These are phyloP conservation scores for Metschnikowia sp. DNA, from an alignment of 805 yeast genomes.

Conservation along the genomic window DNA sequence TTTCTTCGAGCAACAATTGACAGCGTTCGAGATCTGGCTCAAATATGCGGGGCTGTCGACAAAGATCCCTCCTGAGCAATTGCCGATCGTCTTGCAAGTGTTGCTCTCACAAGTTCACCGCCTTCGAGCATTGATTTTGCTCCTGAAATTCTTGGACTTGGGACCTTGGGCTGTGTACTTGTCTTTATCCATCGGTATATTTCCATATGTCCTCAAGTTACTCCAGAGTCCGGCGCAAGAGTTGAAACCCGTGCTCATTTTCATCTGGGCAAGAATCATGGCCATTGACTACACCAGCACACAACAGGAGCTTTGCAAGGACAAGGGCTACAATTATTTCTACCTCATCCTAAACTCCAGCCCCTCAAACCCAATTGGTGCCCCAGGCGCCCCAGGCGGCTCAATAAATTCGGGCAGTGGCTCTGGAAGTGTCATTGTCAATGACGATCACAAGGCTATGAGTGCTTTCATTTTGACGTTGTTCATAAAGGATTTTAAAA, in stretches of 20 bases:
- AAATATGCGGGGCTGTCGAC: conserved; percentile 79
- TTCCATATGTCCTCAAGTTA: conserved; percentile 87
- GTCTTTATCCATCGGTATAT: conserved; percentile 90
- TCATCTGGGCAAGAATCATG: conserved; percentile 97
- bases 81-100: conserved; percentile 92
- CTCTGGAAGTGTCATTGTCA: conserved; percentile 37
- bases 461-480: conserved; percentile 86
- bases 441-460: conserved; percentile 90
- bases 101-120: conserved; percentile 91
- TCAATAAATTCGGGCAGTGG: conserved; percentile 17
- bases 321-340: conserved; percentile 85
- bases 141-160: conserved; percentile 82
- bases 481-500: conserved; percentile 74
- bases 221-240: conserved; percentile 95
- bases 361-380: conserved; percentile 28
- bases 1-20: conserved; percentile 91
- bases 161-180: conserved; percentile 98
- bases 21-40: conserved; percentile 96
- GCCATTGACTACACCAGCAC: conserved; percentile 88
- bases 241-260: conserved; percentile 86
- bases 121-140: conserved; percentile 76
- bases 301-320: conserved; percentile 89
- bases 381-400: conserved; percentile 31
- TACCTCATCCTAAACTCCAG: conserved; percentile 64
- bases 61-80: conserved; percentile 87